phyloP scores from a whole-genome alignment of 495 filamentous ascomycete species.

The Talaromyces adpressus region DNA sequence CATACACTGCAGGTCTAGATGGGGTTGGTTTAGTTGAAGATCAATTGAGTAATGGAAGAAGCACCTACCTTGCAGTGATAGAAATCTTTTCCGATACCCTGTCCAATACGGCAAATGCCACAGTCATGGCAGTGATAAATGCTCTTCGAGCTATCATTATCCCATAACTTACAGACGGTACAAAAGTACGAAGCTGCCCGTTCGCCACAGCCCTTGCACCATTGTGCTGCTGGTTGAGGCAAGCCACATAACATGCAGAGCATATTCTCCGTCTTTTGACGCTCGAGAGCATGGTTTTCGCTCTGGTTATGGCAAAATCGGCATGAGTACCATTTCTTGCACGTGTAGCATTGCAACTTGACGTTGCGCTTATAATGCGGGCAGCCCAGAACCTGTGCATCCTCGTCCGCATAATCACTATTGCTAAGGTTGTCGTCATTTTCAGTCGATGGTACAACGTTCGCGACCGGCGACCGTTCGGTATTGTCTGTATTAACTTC shows the following conservation, averaged over 20 bases:
- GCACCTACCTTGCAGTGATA: constrained; percentile 87
- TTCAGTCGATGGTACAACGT: constrained; percentile 28
- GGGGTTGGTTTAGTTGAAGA: constrained; percentile 11
- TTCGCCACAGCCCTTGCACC: constrained; percentile 68
- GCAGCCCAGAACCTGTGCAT: constrained; percentile 61
- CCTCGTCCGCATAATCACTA: constrained; percentile 22
- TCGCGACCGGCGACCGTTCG: constrained; percentile 11
- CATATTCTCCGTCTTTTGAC: constrained; percentile 87
- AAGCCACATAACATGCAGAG: constrained; percentile 93
- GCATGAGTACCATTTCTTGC: constrained; percentile 90
- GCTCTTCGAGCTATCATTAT: constrained; percentile 80
- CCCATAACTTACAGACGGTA: constrained; percentile 92
- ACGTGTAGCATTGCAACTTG: constrained; percentile 86
- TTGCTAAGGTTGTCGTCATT: constrained; percentile 39
- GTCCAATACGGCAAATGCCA: constrained; percentile 87
- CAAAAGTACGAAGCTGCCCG: constrained; percentile 91
- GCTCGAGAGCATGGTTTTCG: constrained; percentile 75
- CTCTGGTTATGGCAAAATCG: constrained; percentile 88
- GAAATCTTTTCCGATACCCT: constrained; percentile 92
- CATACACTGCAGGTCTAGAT: constrained; percentile 81
- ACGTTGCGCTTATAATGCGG: constrained; percentile 93
- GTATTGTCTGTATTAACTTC: not conserved
- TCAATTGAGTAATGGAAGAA: not conserved
- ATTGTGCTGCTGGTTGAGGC: constrained; percentile 73
- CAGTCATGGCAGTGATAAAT: constrained; percentile 98